These are phyloP conservation scores for Chaetoceros tenuissimus DNA, from an alignment of 108 stramenopile species.

Conservation along the genomic window DNA sequence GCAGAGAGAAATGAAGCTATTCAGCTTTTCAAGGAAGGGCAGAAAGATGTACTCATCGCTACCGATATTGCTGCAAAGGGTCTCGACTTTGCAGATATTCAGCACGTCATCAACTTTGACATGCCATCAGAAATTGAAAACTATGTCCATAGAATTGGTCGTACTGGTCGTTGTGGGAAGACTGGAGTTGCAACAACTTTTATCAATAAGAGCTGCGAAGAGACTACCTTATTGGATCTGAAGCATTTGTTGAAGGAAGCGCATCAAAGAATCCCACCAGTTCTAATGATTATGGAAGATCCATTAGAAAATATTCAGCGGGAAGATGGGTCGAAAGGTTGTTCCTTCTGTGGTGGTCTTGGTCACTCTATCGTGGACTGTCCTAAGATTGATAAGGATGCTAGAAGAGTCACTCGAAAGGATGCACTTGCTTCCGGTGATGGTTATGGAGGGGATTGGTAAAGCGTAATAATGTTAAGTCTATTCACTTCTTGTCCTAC, in stretches of 20 bases:
- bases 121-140: conserved; percentile 99
- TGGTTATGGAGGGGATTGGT: conserved; percentile 90
- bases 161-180: conserved; percentile 98
- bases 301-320: conserved; percentile 62
- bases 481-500: too few species aligned
- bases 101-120: conserved; percentile 99
- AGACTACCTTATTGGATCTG: conserved; percentile 90
- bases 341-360: conserved; percentile 98
- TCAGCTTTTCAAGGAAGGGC: conserved; percentile 76
- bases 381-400: conserved; percentile 98
- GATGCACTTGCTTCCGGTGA: conserved; percentile 84
- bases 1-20: conserved; percentile 97
- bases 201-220: conserved; percentile 93
- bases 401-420: conserved; percentile 79
- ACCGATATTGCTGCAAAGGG: conserved; percentile 99
- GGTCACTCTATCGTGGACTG: conserved; percentile 98
- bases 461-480: too few species aligned
- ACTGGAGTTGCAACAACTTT: conserved; percentile 99
- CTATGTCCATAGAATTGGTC: conserved; percentile 93
- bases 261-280: conserved; percentile 96
- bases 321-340: conserved; percentile 75
- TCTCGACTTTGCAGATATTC: conserved; percentile 95
- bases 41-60: conserved; percentile 96
- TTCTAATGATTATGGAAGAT: conserved; percentile 95
- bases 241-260: conserved; percentile 97